phyloP scores from a whole-genome alignment of 306 rosid species.

The Vigna nakashimae region DNA sequence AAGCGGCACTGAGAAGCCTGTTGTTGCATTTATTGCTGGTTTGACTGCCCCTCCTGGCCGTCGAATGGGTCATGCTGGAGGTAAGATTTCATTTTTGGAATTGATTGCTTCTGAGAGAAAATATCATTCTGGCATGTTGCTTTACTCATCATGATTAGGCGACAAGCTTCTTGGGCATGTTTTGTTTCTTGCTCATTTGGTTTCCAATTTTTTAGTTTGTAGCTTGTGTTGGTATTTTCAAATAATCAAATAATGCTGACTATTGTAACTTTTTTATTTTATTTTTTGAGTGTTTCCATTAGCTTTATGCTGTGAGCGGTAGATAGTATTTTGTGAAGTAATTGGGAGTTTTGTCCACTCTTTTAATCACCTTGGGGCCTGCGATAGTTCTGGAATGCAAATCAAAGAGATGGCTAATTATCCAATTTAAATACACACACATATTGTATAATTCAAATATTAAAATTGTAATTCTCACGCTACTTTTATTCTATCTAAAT shows the following conservation, averaged over 20 bases:
- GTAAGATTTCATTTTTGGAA: constrained; percentile 47
- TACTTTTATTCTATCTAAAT: too few relatives aligned
- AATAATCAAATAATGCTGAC: neutral
- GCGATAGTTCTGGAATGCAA: too few relatives aligned
- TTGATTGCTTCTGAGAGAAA: constrained; percentile 22
- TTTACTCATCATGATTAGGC: neutral
- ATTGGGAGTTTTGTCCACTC: too few relatives aligned
- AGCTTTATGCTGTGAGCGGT: too few relatives aligned
- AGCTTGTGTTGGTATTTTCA: neutral
- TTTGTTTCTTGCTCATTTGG: neutral
- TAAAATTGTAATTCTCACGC: neutral
- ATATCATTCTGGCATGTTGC: constrained; percentile 17
- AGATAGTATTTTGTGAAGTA: too few relatives aligned
- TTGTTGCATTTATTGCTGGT: constrained; percentile 98
- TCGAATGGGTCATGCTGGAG: constrained; percentile 99
- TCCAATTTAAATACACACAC: neutral
- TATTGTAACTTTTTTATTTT: too few relatives aligned
- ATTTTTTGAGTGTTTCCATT: too few relatives aligned
- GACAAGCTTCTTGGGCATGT: constrained; percentile 11
- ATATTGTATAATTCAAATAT: neutral
- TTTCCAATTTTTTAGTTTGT: neutral
- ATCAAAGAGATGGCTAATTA: too few relatives aligned
- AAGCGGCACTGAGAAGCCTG: constrained; percentile 95
- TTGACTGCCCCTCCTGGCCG: constrained; percentile 99
- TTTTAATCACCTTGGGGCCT: too few relatives aligned